Evolutionary conservation across 768 basidiomycete species (phyloP), one percentile per base, ranked within the genome.

Genomic region (Suillus decipiens): DNA sequence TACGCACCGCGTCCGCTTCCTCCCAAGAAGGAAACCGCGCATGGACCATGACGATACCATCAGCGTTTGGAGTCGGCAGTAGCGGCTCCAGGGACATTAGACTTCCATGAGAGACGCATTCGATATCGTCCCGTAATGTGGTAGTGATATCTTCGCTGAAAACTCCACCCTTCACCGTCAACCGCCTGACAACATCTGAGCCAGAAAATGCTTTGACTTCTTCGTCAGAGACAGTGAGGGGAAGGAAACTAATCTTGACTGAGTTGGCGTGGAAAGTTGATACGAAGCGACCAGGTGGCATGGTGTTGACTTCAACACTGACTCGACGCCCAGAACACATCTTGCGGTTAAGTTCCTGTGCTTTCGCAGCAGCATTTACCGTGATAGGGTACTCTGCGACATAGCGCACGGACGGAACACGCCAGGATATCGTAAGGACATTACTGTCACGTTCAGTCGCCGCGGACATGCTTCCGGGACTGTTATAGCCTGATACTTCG

Each of bases 361-460:
- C 77, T 66, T 80, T 81, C 31, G 62, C 66, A 8, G 51, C 59
- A 43, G 71, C 74, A 19, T 39, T 31, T 12, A 57, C 24, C 1
- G 24, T 19, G 5, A 7, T 24, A 19, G 37, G 39, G 64, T 82
- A 89, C 4, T 75, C 78, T 1, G 77, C 85, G n/a, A 83, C 65
- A 63, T 82, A 80, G 1, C 78, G 71, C 5, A 69, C 68, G n/a
- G 81, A 82, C 1, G 86, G 86, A 1, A 74, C 72, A 7, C 72
- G 76, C 84, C 87, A 89, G 12, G 78, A 80, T 50, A 88, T 77
- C 0, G 78, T 79, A 57, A 88, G 68, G 42, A 78, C 74, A 14
- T 84, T 75, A 5, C 71, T 51, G 34, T 76, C 75, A 3, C 73
- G 73, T 5, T 65, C 65, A 2, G 73, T 66, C 10, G 71, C 74